Base-by-base conservation (phyloP, 148 eudicot species). In the Dysphania ambrosioides region DNA sequence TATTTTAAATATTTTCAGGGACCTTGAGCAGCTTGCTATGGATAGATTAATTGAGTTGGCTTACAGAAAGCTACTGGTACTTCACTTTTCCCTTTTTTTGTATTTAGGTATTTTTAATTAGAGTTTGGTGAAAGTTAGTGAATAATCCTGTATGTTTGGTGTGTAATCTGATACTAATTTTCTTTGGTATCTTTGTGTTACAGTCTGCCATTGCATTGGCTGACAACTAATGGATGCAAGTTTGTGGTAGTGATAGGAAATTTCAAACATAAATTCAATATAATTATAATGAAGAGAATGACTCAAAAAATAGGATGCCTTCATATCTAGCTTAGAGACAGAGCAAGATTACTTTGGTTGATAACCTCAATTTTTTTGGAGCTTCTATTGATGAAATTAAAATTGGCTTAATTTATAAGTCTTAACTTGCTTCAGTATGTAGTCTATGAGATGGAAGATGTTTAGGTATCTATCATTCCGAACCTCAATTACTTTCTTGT, bases 11-110 rank as follows among this genome's bases (percentile, higher is more conserved):
- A 69, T 81, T 42, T 77, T 82, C 89, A 93, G 98, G 82, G 86
- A 87, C 76, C 86, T 83, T 61, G 98, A 93, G 80, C 84, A 75
- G 81, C 75, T 83, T 80, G 97, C 97, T 26, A 78, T 91, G 87
- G 82, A 86, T 78, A 88, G 79, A 76, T 87, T 93, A 73, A 84
- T 83, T 66, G 97, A 88, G 85, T 70, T 82, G 83, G 93, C 93
- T 34, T 83, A 82, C 87, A 82, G 72, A 79, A 93, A 91, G 85
- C 89, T 89, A 74, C 79, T 87, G 97, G 98, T 93, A 79, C 40
- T 58, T 23, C n/a, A 19, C 35, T n/a, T 16, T 19, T 58, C 75
- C 27, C 58, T 32, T 62, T 1, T 16, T 55, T 61, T 27, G 10
- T 53, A 27, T 34, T 66, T 2, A 36, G 11, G 10, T 35, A 4